Base-by-base conservation (phyloP, 495 filamentous ascomycete species). In the Talaromyces liani region DNA sequence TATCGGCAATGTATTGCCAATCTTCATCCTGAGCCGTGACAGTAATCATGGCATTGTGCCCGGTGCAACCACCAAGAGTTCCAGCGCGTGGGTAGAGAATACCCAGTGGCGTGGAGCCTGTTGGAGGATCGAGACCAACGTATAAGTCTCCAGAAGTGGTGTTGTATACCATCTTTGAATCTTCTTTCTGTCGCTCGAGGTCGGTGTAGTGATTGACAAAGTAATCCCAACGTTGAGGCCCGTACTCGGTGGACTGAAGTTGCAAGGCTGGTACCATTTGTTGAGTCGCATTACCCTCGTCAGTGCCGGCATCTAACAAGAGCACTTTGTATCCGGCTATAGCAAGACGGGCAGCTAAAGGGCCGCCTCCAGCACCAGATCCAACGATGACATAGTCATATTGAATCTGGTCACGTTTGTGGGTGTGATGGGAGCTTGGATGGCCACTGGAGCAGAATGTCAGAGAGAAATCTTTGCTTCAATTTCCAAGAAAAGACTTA, bases 331-430 rank as follows among this genome's bases (percentile, higher is more conserved):
- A 81, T 12, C 85, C 85, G 25, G 83, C 84, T 25, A 82, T 71
- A 3, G 85, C 87, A 10, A 89, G 82, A 14, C 84, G 80, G 9
- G 81, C 80, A 0, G 87, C 86, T 3, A 90, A 68, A 8, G 85
- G 85, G 5, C 84, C 85, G 9, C 87, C 87, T 18, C 87, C 87
- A 4, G 87, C 82, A 20, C 87, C 87, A 39, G 79, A 83, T 36
- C 87, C 87, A 0, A 89, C 82, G 22, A 90, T 77, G 61, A 90
- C 80, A 71, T 88, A 89, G 63, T 89, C 87, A 68, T 87, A 88
- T 24, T 71, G 74, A 1, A 69, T 6, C 8, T 4, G 12, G n/a
- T 6, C n/a, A 20, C 49, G 49, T 20, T 24, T 18, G 49, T 53
- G 49, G 18, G 49, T 16, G 5, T 53, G 49, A 53, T 53, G 22